Evolutionary conservation across 306 rosid species (phyloP).

Genomic region (Astragalus glycyphyllos): DNA sequence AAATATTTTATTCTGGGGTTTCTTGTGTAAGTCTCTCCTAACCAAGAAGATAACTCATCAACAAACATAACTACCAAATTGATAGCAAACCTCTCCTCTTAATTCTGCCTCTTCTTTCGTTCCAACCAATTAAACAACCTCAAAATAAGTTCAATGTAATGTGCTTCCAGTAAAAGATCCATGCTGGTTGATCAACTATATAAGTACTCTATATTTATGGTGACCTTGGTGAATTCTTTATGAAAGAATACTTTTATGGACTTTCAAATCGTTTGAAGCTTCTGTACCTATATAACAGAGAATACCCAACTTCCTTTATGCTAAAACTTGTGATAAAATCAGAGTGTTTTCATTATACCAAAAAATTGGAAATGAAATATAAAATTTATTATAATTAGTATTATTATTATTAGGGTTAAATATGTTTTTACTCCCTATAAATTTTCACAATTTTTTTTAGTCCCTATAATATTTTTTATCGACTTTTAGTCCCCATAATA

Average conservation of each 20-base stretch:
- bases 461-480: too few species aligned
- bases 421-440: too few species aligned
- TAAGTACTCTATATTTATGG: constrained; percentile 3
- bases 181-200: constrained; percentile 46
- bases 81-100: constrained; percentile 17
- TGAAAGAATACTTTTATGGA: constrained; percentile 34
- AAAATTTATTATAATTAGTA: too few species aligned
- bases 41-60: constrained; percentile 57
- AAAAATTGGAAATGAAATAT: too few species aligned
- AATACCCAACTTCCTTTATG: constrained; percentile 32
- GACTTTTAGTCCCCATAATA: too few species aligned
- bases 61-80: constrained; percentile 55
- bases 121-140: constrained; percentile 56
- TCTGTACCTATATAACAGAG: constrained; percentile 18
- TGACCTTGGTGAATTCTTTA: constrained; percentile 22
- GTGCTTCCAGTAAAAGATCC: constrained; percentile 40
- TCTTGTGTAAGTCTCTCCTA: constrained; percentile 57
- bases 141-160: constrained; percentile 43
- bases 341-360: too few species aligned
- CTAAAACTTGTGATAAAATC: background rate
- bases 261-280: constrained; percentile 31
- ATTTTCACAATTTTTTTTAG: too few species aligned
- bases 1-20: constrained; percentile 22
- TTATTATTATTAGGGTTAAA: too few species aligned
- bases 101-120: constrained; percentile 27